Evolutionary conservation across 2,329 filamentous ascomycete genomes (phyloP).

Genomic region (Penicillium sp.): DNA sequence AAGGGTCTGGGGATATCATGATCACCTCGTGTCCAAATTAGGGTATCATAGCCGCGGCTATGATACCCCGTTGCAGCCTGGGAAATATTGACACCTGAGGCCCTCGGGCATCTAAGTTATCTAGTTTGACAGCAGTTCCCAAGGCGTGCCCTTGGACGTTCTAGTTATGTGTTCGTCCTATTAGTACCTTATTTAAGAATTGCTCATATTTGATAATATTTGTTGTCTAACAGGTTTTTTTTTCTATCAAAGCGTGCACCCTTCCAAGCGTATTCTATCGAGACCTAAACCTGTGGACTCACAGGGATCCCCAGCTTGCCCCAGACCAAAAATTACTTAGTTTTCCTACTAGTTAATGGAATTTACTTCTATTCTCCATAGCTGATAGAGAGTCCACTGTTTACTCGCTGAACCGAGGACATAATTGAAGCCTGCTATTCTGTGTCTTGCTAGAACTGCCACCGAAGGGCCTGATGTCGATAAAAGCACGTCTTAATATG

Average conservation of each 20-base stretch:
- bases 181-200: not conserved
- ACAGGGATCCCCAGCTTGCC: no score
- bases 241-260: not conserved
- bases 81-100: not conserved
- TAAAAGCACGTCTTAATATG: not conserved
- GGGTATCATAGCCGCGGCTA: conserved; percentile 1
- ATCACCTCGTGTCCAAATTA: not conserved
- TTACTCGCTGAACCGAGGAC: no score
- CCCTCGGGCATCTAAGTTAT: not conserved
- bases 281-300: no score
- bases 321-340: no score
- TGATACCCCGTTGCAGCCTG: not conserved
- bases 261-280: not conserved
- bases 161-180: not conserved
- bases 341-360: no score
- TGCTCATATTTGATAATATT: not conserved
- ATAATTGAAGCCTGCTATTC: no score
- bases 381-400: no score
- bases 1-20: not conserved
- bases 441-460: not conserved
- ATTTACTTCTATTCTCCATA: no score
- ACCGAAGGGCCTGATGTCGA: not conserved
- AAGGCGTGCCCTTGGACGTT: not conserved
- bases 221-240: not conserved
- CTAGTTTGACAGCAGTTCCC: not conserved